phyloP scores from a whole-genome alignment of 768 basidiomycete species.

The Tulasnella sp. region DNA sequence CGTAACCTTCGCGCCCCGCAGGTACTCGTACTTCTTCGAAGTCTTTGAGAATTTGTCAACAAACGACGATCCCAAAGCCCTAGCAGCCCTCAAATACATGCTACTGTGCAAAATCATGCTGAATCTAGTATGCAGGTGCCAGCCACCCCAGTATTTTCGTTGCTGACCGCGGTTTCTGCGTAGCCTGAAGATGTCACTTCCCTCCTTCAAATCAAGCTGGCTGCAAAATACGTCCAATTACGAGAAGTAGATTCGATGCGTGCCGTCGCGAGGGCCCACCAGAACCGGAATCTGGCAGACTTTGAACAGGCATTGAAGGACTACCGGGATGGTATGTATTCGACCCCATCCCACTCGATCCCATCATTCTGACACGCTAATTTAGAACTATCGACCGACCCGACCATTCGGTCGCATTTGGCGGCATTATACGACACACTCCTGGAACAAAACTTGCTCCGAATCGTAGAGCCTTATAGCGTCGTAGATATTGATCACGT shows the following conservation, averaged over 20 bases:
- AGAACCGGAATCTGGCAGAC: slow-evolving; percentile 75
- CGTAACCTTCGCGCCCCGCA: slow-evolving; percentile 10
- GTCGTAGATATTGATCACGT: slow-evolving; percentile 85
- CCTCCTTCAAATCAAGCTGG: slow-evolving; percentile 75
- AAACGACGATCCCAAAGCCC: slow-evolving; percentile 62
- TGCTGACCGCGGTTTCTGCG: not conserved
- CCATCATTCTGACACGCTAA: not conserved
- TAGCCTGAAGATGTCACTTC: slow-evolving; percentile 91
- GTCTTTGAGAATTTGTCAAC: slow-evolving; percentile 80
- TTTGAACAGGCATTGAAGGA: slow-evolving; percentile 82
- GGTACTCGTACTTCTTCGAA: slow-evolving; percentile 93
- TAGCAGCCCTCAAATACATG: slow-evolving; percentile 94
- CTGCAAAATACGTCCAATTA: slow-evolving; percentile 72
- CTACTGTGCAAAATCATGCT: slow-evolving; percentile 97
- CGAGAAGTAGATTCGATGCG: slow-evolving; percentile 94
- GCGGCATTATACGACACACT: slow-evolving; percentile 90
- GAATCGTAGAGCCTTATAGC: slow-evolving; percentile 93
- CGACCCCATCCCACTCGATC: not conserved
- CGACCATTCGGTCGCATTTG: slow-evolving; percentile 89
- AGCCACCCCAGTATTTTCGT: not conserved
- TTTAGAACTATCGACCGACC: slow-evolving; percentile 85
- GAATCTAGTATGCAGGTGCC: slow-evolving; percentile 51
- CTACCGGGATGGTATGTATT: slow-evolving; percentile 54
- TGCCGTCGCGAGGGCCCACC: slow-evolving; percentile 86
- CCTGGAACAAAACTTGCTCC: slow-evolving; percentile 85